Evolutionary conservation across 805 yeast genomes (phyloP), one percentile per base, ranked within the genome.

Genomic region (Sungouiozyma ichnusensis): DNA sequence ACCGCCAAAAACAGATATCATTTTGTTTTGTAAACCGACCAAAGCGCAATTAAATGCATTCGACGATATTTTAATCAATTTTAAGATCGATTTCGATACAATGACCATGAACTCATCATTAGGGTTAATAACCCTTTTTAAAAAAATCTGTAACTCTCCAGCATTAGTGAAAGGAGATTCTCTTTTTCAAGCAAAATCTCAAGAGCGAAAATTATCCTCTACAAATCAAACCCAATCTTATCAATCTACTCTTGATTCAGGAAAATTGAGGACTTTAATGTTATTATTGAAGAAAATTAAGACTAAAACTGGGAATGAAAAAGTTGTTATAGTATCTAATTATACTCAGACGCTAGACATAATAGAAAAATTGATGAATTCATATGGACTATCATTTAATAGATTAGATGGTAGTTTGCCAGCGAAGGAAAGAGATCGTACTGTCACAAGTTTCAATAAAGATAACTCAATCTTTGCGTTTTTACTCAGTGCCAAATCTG

Each of bases 321-420:
- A 88, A 56, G 76, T 81, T 2, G 96, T 90, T 1, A 61, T 90
- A 19, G 83, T 88, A 1, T 87, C 96, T 0, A 86, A 90, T 48
- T 88, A 79, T 48, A 90, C 97, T 0, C 81, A 84, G 52, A 86
- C 95, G 0, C 67, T 90, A 29, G 95, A 90, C 55, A 60, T 92
- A 3, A 62, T 88, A 15, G 86, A 85, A 54, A 59, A 63, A 4
- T 50, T 81, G 3, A 54, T 87, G 35, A 60, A 59, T 5, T 69
- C 74, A 11, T 54, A 73, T 20, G 69, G 73, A 36, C 51, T 79
- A 47, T 54, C 73, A 1, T 81, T 69, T 53, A 59, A 70, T 4
- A 66, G 97, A 36, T 62, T 92, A 5, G 98, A 92, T 63, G 98
- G 98, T 0, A 69, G 84, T 1, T 85, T 94, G 0, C 82, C 86